phyloP scores from a whole-genome alignment of 192 early-diverging fungal species.

The Podila epicladia region DNA sequence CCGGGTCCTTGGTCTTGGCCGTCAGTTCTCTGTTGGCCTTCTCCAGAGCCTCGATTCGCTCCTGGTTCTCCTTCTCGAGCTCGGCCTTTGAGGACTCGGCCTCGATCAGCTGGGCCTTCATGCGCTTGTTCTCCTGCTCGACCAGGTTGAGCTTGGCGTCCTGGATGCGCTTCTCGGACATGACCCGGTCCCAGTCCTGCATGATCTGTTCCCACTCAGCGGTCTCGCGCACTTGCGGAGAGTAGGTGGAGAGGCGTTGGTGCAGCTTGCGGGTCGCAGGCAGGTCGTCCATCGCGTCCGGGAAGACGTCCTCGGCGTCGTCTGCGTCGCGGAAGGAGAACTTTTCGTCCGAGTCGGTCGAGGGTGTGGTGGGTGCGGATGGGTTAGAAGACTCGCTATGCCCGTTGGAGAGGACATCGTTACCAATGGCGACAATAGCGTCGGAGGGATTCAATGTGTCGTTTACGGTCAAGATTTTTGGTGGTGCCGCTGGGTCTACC shows the following conservation, averaged over 20 bases:
- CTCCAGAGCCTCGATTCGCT: conserved; percentile 22
- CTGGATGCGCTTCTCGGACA: conserved; percentile 51
- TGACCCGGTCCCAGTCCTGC: conserved; percentile 53
- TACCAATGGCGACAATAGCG: conserved; percentile 45
- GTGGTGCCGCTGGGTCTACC: background rate
- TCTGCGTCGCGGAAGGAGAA: conserved; percentile 24
- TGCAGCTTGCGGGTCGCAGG: conserved; percentile 41
- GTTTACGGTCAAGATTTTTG: conserved; percentile 2
- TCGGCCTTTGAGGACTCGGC: conserved; percentile 20
- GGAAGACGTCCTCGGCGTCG: conserved; percentile 29
- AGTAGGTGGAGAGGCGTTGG: conserved; percentile 42
- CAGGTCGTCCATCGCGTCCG: conserved; percentile 35
- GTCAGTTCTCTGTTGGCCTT: conserved; percentile 36
- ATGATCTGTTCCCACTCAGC: conserved; percentile 51
- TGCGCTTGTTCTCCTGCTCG: conserved; percentile 50
- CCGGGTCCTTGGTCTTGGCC: conserved; percentile 32
- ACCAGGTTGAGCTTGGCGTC: conserved; percentile 46
- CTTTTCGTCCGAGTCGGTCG: conserved; percentile 22
- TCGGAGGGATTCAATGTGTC: background rate
- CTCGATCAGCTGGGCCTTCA: conserved; percentile 35
- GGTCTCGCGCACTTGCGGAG: conserved; percentile 38
- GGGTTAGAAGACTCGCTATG: background rate
- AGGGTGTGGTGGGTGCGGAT: conserved; percentile 19
- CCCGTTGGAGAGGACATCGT: conserved; percentile 35
- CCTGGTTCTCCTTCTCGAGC: conserved; percentile 39